phyloP scores from a whole-genome alignment of 2,329 filamentous ascomycete genomes.

The Xylariomycetidae sp. region DNA sequence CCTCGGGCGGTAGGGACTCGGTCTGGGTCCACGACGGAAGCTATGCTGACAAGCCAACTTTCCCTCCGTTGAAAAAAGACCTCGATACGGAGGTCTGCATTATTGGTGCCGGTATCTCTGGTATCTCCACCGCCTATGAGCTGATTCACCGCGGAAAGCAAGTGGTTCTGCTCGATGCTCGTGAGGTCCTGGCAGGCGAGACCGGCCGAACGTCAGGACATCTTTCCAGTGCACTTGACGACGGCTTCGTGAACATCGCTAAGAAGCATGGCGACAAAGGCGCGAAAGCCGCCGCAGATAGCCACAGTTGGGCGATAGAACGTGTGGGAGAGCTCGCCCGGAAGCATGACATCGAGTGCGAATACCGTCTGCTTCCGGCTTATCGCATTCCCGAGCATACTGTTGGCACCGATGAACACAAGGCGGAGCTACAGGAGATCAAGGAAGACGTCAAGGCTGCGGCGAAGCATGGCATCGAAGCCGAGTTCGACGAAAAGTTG shows the following conservation, averaged over 20 bases:
- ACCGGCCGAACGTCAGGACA: constrained; percentile 50
- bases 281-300: constrained; percentile 45
- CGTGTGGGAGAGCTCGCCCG: constrained; percentile 45
- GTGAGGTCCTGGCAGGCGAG: constrained; percentile 50
- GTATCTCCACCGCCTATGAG: constrained; percentile 48
- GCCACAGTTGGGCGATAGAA: constrained; percentile 49
- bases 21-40: constrained; percentile 50
- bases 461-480: constrained; percentile 38
- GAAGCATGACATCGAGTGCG: constrained; percentile 49
- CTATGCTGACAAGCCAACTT: constrained; percentile 38
- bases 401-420: constrained; percentile 34
- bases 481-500: constrained; percentile 37
- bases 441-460: constrained; percentile 40
- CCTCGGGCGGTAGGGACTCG: constrained; percentile 45
- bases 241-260: constrained; percentile 45
- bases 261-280: constrained; percentile 47
- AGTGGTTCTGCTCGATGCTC: constrained; percentile 49
- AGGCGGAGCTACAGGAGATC: constrained; percentile 39
- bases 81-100: constrained; percentile 45
- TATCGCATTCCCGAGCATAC: constrained; percentile 48
- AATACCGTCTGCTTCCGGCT: constrained; percentile 45
- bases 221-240: constrained; percentile 49
- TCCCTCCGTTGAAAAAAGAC: constrained; percentile 36
- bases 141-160: constrained; percentile 44
- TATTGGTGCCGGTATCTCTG: constrained; percentile 49